Conservation (phyloP, 2,329 filamentous ascomycete genomes). For the Ascochyta lentis region DNA sequence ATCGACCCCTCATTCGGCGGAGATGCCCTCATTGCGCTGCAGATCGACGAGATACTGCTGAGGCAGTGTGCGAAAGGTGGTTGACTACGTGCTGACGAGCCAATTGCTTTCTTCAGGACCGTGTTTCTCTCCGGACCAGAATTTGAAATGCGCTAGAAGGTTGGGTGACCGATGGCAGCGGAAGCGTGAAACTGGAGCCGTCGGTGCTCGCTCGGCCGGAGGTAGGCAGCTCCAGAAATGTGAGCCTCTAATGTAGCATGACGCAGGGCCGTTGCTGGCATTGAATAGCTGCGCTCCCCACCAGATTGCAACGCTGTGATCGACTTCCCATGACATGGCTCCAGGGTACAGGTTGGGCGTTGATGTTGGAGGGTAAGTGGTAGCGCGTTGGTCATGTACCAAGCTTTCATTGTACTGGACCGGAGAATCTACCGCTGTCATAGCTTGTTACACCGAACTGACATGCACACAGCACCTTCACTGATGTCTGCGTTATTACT, state of each 20-base stretch:
- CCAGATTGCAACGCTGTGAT: neutral
- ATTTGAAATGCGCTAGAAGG: neutral
- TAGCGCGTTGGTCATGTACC: constrained; percentile 2
- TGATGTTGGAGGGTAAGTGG: constrained; percentile 45
- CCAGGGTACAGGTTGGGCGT: constrained; percentile 43
- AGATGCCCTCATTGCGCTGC: neutral
- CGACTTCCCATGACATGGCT: constrained; percentile 21
- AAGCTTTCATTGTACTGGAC: neutral
- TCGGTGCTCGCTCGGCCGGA: constrained; percentile 2
- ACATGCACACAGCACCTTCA: constrained; percentile 52
- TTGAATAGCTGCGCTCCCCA: constrained; percentile 1
- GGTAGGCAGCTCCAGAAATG: constrained; percentile 2
- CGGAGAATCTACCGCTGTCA: neutral
- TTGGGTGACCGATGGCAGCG: neutral
- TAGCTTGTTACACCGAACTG: constrained; percentile 8
- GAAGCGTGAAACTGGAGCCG: neutral
- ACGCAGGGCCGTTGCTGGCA: constrained; percentile 7
- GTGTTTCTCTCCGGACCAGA: neutral
- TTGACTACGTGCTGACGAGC: neutral
- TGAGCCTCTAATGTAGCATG: constrained; percentile 10
- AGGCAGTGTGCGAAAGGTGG: neutral
- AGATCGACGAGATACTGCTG: neutral
- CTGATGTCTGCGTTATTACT: constrained; percentile 57
- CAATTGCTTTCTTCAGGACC: neutral
- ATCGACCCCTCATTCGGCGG: neutral